Percentiles rank a stretch among this genome's conserved stretches.
phyloP scores from a whole-genome alignment of 768 basidiomycete genomes.

The Sporobolomyces pararoseus region DNA sequence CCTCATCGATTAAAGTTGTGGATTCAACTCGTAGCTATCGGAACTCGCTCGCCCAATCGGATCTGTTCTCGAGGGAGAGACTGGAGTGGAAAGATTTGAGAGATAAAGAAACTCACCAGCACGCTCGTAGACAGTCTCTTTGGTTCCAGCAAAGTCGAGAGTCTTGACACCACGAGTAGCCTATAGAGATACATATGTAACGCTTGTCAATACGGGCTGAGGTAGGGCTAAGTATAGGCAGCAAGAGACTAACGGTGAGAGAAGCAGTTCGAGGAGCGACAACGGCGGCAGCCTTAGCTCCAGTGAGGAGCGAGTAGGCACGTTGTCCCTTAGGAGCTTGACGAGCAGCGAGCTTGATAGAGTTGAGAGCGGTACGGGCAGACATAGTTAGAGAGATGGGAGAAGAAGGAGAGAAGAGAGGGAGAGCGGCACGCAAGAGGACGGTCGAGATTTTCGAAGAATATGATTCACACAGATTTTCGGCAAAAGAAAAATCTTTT shows the following conservation, averaged over 20 bases:
- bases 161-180: constrained; percentile 45
- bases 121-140: constrained; percentile 47
- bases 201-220: not conserved
- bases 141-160: constrained; percentile 46
- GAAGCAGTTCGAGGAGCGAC: constrained; percentile 17
- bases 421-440: not conserved
- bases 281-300: constrained; percentile 44
- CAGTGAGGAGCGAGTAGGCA: constrained; percentile 32
- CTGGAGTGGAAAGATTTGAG: no score
- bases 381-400: constrained; percentile 14
- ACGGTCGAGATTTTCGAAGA: no score
- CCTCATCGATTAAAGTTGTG: no score
- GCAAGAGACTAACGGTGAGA: constrained; percentile 11
- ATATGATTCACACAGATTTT: no score
- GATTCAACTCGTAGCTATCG: no score
- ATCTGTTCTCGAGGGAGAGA: no score
- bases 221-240: not conserved
- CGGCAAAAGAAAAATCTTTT: no score
- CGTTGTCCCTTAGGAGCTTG: constrained; percentile 29
- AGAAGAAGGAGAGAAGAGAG: not conserved
- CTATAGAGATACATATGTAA: not conserved
- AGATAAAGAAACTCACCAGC: constrained; percentile 14
- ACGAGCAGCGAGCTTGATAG: constrained; percentile 25
- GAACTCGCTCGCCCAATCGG: no score
- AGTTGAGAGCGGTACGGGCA: constrained; percentile 25